phyloP scores from a whole-genome alignment of 1,284 basidiomycete species.

The Moesziomyces sp. region DNA sequence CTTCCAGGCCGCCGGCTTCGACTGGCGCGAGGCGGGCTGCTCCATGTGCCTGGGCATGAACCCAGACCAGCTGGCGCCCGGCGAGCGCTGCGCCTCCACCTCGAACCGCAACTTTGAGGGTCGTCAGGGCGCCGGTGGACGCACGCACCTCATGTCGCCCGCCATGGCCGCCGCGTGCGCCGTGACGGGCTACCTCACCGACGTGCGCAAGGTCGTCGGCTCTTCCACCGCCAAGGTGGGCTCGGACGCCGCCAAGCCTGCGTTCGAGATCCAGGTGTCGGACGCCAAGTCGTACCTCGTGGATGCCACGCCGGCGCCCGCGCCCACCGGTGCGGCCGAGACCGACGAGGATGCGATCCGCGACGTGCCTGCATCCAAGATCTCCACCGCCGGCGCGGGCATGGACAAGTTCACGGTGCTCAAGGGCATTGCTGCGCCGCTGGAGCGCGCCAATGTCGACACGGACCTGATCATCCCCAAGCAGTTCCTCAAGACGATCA shows the following conservation, averaged over 20 bases:
- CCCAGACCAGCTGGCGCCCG: slow-evolving; percentile 65
- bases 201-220: slow-evolving; percentile 63
- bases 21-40: slow-evolving; percentile 67
- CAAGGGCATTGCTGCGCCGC: slow-evolving; percentile 63
- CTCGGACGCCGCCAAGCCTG: slow-evolving; percentile 47
- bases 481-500: slow-evolving; percentile 67
- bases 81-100: slow-evolving; percentile 67
- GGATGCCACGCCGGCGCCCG: slow-evolving; percentile 40
- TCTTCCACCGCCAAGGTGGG: slow-evolving; percentile 42
- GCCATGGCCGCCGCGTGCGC: slow-evolving; percentile 66
- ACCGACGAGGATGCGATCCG: slow-evolving; percentile 57
- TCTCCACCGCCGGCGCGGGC: slow-evolving; percentile 46
- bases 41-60: slow-evolving; percentile 68
- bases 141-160: slow-evolving; percentile 65
- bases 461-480: slow-evolving; percentile 67
- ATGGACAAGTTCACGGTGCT: slow-evolving; percentile 63
- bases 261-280: slow-evolving; percentile 54
- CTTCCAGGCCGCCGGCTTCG: slow-evolving; percentile 66
- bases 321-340: slow-evolving; percentile 26
- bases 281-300: slow-evolving; percentile 61
- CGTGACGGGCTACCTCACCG: slow-evolving; percentile 65
- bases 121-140: slow-evolving; percentile 64
- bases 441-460: slow-evolving; percentile 65
- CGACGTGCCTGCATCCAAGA: slow-evolving; percentile 40
- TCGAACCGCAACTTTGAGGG: slow-evolving; percentile 68